Evolutionary conservation across 352 stramenopile species (phyloP).

Genomic region (Pseudoperonospora humuli): DNA sequence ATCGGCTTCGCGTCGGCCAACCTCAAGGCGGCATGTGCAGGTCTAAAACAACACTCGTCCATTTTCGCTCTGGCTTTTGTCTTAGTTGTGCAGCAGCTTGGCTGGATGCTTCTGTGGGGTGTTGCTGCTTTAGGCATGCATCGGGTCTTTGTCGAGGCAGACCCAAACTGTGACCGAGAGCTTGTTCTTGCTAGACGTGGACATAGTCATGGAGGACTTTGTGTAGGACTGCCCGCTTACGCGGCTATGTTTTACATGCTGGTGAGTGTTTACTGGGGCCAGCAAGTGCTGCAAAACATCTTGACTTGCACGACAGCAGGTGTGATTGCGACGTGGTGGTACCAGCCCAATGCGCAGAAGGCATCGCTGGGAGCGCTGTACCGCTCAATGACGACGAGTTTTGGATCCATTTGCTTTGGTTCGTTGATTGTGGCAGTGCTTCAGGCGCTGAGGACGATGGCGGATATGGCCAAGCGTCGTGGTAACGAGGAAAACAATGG

Average conservation of each 20-base stretch:
- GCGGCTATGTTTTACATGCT: constrained; percentile 75
- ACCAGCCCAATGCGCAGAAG: constrained; percentile 57
- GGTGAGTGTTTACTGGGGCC: constrained; percentile 77
- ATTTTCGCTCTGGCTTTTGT: constrained; percentile 63
- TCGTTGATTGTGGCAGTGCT: constrained; percentile 88
- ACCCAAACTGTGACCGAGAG: constrained; percentile 51
- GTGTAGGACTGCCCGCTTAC: constrained; percentile 49
- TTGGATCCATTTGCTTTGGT: constrained; percentile 91
- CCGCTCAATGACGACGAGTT: constrained; percentile 79
- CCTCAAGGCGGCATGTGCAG: constrained; percentile 60
- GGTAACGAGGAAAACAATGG: constrained; percentile 68
- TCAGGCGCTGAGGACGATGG: constrained; percentile 77
- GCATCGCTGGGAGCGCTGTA: constrained; percentile 71
- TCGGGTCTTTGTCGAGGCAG: constrained; percentile 53
- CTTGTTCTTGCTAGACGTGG: constrained; percentile 28
- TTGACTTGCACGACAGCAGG: constrained; percentile 86
- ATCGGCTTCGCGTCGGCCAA: constrained; percentile 81
- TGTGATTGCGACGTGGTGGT: constrained; percentile 88
- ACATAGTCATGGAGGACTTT: constrained; percentile 35
- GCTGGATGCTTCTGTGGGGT: constrained; percentile 69
- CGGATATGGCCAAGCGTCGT: constrained; percentile 54
- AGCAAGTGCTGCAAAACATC: constrained; percentile 85
- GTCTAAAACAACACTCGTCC: constrained; percentile 41
- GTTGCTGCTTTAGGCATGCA: constrained; percentile 64
- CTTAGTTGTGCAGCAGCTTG: constrained; percentile 60